Base-by-base conservation (phyloP, 805 yeast genomes). In the Yarrowia hollandica region DNA sequence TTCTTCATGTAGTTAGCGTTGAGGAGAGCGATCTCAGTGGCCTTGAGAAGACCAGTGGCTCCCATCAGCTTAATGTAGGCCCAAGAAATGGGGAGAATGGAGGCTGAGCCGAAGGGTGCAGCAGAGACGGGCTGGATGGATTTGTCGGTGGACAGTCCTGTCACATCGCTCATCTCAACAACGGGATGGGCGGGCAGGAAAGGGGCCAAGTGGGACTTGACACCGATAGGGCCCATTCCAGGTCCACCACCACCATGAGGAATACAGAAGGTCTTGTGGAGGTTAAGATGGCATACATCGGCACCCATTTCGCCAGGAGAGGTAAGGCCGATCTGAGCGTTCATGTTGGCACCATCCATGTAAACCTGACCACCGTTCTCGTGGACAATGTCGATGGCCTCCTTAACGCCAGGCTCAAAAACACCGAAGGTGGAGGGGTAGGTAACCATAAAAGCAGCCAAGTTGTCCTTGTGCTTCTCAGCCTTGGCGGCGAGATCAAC, bases 221-320 rank as follows among this genome's bases (percentile, higher is more conserved):
- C 98, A 79, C 98, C 90, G 64, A 94, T 94, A 55, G 98, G 98
- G 16, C 97, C 99, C 68, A 90, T 96, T 70, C 98, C 99, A 38
- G 99, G 99, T 39, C 99, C 99, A 71, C 99, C 99, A 70, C 99
- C 99, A 69, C 99, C 99, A 69, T 94, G 99, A 59, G 97, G 95
- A 69, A 94, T 90, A 44, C 97, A 90, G 78, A 94, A 94, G 0
- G 99, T 94, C 76, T 94, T 94, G 78, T 94, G 99, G 70, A 94
- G 79, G 72, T 94, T 94, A 76, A 94, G 80, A 69, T 94, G 99
- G 73, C 99, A 94, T 38, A 94, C 98, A 75, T 94, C 99, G 11
- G 98, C 98, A 57, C 97, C 98, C 66, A 94, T 77, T 69, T 90
- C 97, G 61, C 98, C 99, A 9, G 99, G 98, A 6, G 96, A 88